Base-by-base conservation (phyloP, 257 asterid genomes). In the Solanum ahanhuiri region DNA sequence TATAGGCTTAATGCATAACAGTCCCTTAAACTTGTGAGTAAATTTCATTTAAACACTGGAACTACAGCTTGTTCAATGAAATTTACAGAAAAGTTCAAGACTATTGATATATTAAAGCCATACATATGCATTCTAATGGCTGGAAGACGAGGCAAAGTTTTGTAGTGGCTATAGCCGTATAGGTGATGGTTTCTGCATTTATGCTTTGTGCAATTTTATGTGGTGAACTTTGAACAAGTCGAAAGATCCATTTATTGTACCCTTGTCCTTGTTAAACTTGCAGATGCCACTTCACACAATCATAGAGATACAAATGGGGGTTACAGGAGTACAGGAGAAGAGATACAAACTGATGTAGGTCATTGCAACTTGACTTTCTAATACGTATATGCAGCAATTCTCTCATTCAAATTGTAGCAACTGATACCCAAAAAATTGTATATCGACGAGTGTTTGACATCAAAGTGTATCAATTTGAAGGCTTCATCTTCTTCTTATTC, bases 281-380 rank as follows among this genome's bases (percentile, higher is more conserved):
- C 96, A 96, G 99, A 87, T 93, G 93, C 98, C 99, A 5, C 98
- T 96, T 72, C 98, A 96, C 91, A 96, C 99, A 30, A 96, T 96
- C 79, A 96, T 96, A 87, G 99, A 96, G 93, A 96, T 96, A 88
- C 98, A 96, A 86, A 96, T 96, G 99, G 99, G 99, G 86, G 99
- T 96, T 4, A 93, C 98, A 2, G 99, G 99, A 22, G 96, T 96
- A 83, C 99, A 93, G 88, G 99, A 96, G 92, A 95, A 96, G 93
- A 90, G 99, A 86, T 96, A 96, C 94, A 96, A 96, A 91, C 95
- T 96, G 87, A 95, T 96, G 99, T 92, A 84, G 84, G 48, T 17
- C 33, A 12, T 66, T 83, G 30, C 81, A 35, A 66, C 57, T 86
- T 83, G 39, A 81, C 51, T 70, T 79, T 57, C 60, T 70, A 83